A percentile compares a stretch with the other conserved stretches of the same genome.
Conservation (phyloP, 2,329 filamentous ascomycete genomes). For the Trichoderma sp. region DNA sequence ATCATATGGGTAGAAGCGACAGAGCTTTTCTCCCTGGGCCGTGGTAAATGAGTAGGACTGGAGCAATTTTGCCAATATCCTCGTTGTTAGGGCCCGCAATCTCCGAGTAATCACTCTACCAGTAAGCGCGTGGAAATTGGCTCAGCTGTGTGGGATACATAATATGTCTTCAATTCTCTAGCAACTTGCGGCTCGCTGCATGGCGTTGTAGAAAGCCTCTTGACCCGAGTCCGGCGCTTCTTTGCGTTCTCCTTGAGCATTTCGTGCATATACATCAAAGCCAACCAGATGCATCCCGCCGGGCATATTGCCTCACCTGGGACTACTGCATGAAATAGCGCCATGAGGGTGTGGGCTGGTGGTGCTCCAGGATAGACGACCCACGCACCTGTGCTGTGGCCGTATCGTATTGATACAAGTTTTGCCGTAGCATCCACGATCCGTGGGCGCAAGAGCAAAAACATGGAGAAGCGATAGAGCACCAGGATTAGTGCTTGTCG, state of each 20-base stretch:
- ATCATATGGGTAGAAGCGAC: not conserved
- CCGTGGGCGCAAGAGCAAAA: slow-evolving; percentile 16
- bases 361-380: slow-evolving; percentile 9
- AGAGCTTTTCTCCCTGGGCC: slow-evolving; percentile 1
- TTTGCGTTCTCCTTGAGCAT: slow-evolving; percentile 13
- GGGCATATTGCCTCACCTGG: slow-evolving; percentile 20
- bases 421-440: slow-evolving; percentile 16
- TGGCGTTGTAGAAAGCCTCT: not conserved
- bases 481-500: slow-evolving; percentile 16
- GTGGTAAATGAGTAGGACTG: slow-evolving; percentile 5
- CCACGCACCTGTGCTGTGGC: slow-evolving; percentile 6
- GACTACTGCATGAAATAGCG: slow-evolving; percentile 24
- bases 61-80: slow-evolving; percentile 11
- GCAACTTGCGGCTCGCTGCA: not conserved
- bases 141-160: not conserved
- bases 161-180: not conserved
- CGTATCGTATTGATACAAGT: not conserved
- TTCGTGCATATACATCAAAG: slow-evolving; percentile 11
- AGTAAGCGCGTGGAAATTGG: not conserved
- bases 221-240: not conserved
- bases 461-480: slow-evolving; percentile 20
- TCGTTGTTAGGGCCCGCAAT: slow-evolving; percentile 4
- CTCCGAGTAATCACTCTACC: not conserved
- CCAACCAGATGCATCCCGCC: not conserved
- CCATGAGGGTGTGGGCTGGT: slow-evolving; percentile 17